Percentiles rank a stretch among this genome's conserved stretches.
These are phyloP conservation scores for Penicillium manginii DNA, from an alignment of 495 filamentous ascomycete genomes.

Conservation along the genomic window DNA sequence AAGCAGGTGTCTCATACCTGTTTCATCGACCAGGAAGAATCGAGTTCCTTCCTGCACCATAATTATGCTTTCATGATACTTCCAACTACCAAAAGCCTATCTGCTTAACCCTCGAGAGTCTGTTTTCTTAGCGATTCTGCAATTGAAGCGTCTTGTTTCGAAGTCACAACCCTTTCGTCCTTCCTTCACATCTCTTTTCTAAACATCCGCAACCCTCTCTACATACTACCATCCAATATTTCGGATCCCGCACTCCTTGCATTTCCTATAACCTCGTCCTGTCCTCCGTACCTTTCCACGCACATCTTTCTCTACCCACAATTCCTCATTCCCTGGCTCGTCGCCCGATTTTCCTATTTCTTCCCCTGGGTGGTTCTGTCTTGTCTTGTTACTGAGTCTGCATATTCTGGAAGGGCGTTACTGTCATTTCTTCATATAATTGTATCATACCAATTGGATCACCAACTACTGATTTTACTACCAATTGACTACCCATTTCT, in stretches of 20 bases:
- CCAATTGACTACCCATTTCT: too few relatives aligned
- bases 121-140: constrained; percentile 20
- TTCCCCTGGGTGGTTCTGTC: neutral
- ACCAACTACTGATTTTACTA: neutral
- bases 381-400: neutral
- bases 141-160: constrained; percentile 11
- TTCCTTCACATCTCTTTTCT: constrained; percentile 4
- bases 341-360: neutral
- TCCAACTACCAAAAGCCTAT: constrained; percentile 17
- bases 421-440: neutral
- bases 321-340: neutral
- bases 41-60: constrained; percentile 18
- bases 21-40: neutral
- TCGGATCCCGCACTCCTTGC: neutral
- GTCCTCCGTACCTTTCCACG: constrained; percentile 5
- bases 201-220: neutral
- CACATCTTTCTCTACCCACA: constrained; percentile 2
- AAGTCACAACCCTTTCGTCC: neutral
- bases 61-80: constrained; percentile 30
- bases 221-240: neutral
- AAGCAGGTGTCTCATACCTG: neutral
- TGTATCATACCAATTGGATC: neutral
- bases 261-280: neutral
- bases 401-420: neutral
- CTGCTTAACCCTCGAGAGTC: constrained; percentile 2